Percentiles rank a stretch among this genome's conserved stretches.
Evolutionary conservation across 805 yeast species (phyloP).

Genomic region (Candida tallmaniae): DNA sequence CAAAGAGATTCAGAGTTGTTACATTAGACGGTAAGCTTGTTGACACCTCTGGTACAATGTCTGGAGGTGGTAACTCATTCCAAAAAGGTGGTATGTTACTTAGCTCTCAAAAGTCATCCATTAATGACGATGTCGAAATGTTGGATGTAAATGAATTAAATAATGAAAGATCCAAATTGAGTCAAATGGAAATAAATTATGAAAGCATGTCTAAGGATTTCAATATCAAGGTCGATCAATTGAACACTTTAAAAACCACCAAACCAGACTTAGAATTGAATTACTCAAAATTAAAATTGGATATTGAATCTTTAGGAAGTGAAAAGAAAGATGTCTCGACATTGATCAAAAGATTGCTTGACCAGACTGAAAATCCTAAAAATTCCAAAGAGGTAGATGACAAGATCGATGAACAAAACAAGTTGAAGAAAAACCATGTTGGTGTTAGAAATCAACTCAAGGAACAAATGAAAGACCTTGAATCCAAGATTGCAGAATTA

Average conservation of each 20-base stretch:
- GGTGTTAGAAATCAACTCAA: constrained; percentile 32
- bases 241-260: constrained; percentile 56
- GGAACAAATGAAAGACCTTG: constrained; percentile 51
- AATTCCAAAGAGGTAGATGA: constrained; percentile 31
- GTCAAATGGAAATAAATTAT: constrained; percentile 50
- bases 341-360: constrained; percentile 39
- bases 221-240: constrained; percentile 54
- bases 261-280: constrained; percentile 66
- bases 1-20: constrained; percentile 79
- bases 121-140: constrained; percentile 17
- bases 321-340: constrained; percentile 48
- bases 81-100: constrained; percentile 75
- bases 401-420: constrained; percentile 20
- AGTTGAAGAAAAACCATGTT: constrained; percentile 13
- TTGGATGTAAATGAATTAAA: constrained; percentile 54
- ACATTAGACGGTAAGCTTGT: constrained; percentile 89
- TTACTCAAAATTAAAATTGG: constrained; percentile 56
- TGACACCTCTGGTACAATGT: constrained; percentile 90
- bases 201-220: constrained; percentile 46
- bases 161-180: constrained; percentile 48
- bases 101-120: constrained; percentile 23
- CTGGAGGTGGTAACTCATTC: constrained; percentile 85
- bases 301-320: constrained; percentile 53
- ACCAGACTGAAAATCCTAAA: constrained; percentile 30
- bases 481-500: constrained; percentile 50